Base-by-base conservation (phyloP, 768 basidiomycete genomes). In the Termitomyces sp. region DNA sequence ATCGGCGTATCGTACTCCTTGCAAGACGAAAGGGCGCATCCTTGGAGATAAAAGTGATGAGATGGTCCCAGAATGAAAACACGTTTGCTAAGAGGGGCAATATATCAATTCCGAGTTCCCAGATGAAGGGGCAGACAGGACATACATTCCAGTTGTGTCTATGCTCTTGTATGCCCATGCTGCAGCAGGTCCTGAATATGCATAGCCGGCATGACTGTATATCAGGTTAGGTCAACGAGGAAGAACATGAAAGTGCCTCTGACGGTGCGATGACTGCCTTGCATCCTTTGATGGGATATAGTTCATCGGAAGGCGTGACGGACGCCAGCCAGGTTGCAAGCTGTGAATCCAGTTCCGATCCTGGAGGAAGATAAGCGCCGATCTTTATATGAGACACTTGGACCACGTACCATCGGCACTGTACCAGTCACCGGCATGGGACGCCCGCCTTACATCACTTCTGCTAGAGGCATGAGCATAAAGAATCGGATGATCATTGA, bases 51-150 rank as follows among this genome's bases (percentile, higher is more conserved):
- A 64, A 89, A 79, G 62, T 97, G 91, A 70, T 99, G 97, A 1
- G 97, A 96, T 3, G 97, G 97, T 0, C 97, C 97, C 16, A 99
- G 84, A 58, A 99, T 82, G 68, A 98, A 95, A 49, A 99, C 88
- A 14, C 92, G 85, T 66, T 90, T 91, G 49, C 97, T 98, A 68
- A 23, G 3, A 30, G 25, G 30, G 14, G 17, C 21, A 35, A 5
- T 23, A 49, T 25, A 16, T 63, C 45, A 57, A 49, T 39, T 35
- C 6, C n/a, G 57, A 42, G 37, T 47, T 28, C 17, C 41, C n/a
- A n/a, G n/a, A n/a, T n/a, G n/a, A n/a, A n/a, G 32, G 32, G 19
- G 25, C 40, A 62, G 23, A n/a, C 25, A 21, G 11, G 3, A 32
- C 32, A 61, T 61, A 96, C 97, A 98, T 89, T 64, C 80, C 80